Evolutionary conservation across 2,329 filamentous ascomycete genomes (phyloP).

Genomic region (Purpureocillium takamizusanense): DNA sequence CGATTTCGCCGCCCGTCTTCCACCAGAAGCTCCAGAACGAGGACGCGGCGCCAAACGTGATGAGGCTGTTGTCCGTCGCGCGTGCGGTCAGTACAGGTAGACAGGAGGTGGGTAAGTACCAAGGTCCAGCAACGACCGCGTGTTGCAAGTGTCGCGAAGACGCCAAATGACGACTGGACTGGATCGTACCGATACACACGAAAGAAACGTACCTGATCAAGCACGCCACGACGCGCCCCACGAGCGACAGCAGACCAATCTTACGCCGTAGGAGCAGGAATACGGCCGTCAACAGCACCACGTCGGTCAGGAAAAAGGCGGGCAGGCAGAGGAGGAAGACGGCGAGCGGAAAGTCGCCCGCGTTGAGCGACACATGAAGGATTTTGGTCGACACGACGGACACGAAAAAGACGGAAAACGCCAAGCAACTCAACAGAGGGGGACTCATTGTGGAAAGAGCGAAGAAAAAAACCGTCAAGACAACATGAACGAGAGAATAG

Average conservation of each 20-base stretch:
- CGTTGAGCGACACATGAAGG: slow-evolving; percentile 17
- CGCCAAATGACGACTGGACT: too few species aligned
- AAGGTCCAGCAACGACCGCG: too few species aligned
- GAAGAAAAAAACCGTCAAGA: too few species aligned
- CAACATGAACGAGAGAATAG: too few species aligned
- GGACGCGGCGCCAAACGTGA: slow-evolving; percentile 18
- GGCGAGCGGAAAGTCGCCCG: slow-evolving; percentile 13
- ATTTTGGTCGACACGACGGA: slow-evolving; percentile 18
- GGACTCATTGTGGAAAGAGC: too few species aligned
- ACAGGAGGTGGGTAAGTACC: slow-evolving; percentile 6
- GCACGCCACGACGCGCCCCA: slow-evolving; percentile 11
- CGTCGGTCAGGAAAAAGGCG: slow-evolving; percentile 19
- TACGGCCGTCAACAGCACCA: slow-evolving; percentile 13
- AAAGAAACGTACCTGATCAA: slow-evolving; percentile 19
- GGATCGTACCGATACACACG: too few species aligned
- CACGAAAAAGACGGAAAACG: slow-evolving; percentile 19
- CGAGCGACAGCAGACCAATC: slow-evolving; percentile 11
- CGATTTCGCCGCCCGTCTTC: slow-evolving; percentile 20
- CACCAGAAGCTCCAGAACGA: slow-evolving; percentile 21
- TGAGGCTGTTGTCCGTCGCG: slow-evolving; percentile 11
- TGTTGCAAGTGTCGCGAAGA: neutral
- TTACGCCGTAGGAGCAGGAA: slow-evolving; percentile 16
- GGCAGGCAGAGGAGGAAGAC: slow-evolving; percentile 21
- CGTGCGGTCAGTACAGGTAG: too few species aligned
- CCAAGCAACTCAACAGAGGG: slow-evolving; percentile 13